A percentile compares a stretch with the other conserved stretches of the same genome.
These are phyloP conservation scores for Diutina rugosa DNA, from an alignment of 1,139 yeast species.

Conservation along the genomic window DNA sequence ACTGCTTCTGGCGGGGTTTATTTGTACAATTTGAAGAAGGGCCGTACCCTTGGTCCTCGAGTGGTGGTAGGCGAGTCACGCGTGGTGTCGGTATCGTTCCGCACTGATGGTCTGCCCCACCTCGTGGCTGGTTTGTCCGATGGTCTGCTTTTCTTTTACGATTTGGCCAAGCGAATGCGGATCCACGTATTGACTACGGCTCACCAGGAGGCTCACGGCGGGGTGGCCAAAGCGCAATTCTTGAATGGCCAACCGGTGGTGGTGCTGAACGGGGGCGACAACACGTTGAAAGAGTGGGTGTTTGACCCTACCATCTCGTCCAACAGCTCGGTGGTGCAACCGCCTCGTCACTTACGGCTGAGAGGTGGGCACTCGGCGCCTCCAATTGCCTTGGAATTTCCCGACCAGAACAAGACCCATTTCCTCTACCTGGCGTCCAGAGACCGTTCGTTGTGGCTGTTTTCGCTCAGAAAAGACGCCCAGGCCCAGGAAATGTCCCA, in stretches of 20 bases:
- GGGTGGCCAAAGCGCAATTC: conserved; percentile 65
- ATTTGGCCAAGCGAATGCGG: conserved; percentile 56
- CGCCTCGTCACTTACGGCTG: conserved; percentile 85
- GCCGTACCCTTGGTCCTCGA: conserved; percentile 34
- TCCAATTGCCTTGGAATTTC: conserved; percentile 65
- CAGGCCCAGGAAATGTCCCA: conserved; percentile 93
- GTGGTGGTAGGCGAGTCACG: conserved; percentile 30
- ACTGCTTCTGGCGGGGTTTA: conserved; percentile 54
- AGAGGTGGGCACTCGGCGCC: conserved; percentile 97
- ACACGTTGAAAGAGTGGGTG: conserved; percentile 77
- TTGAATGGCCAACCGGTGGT: conserved; percentile 87
- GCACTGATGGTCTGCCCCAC: conserved; percentile 86
- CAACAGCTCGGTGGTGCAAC: conserved; percentile 57
- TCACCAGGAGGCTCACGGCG: conserved; percentile 66
- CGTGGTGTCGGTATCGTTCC: conserved; percentile 66
- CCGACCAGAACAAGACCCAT: conserved; percentile 70
- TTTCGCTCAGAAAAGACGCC: conserved; percentile 88
- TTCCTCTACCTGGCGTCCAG: conserved; percentile 77
- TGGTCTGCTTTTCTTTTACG: conserved; percentile 83
- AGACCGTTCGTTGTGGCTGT: conserved; percentile 81
- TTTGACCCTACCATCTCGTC: conserved; percentile 82
- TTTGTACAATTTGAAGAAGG: conserved; percentile 61
- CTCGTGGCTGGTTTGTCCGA: conserved; percentile 65
- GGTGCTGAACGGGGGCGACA: conserved; percentile 90
- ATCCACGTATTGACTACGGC: conserved; percentile 65